A percentile compares a stretch with the other conserved stretches of the same genome.
phyloP scores from a whole-genome alignment of 1,284 basidiomycete genomes.

The Pterulicium gracile region DNA sequence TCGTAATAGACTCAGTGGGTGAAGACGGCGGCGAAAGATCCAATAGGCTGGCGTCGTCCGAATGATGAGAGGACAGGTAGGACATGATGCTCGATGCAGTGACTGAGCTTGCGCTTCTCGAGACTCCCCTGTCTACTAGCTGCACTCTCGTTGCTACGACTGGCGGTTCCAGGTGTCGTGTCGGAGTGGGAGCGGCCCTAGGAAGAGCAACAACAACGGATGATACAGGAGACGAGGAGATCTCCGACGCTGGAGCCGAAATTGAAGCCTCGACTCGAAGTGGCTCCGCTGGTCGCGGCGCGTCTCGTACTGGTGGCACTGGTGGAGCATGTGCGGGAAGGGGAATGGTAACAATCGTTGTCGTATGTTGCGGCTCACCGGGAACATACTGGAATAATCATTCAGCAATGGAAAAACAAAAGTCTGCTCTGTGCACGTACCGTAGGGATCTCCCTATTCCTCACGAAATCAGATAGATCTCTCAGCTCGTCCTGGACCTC shows the following conservation, averaged over 20 bases:
- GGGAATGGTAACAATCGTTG: too few relatives aligned
- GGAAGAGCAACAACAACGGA: too few relatives aligned
- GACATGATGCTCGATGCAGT: constrained; percentile 46
- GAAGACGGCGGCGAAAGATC: constrained; percentile 17
- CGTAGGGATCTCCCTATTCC: constrained; percentile 17
- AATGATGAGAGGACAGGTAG: constrained; percentile 66
- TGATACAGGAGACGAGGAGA: too few relatives aligned
- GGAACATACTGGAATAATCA: too few relatives aligned
- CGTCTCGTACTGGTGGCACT: too few relatives aligned
- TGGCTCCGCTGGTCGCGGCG: too few relatives aligned
- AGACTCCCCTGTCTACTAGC: too few relatives aligned
- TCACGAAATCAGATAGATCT: constrained; percentile 38
- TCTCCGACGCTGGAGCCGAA: too few relatives aligned
- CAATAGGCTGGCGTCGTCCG: constrained; percentile 36
- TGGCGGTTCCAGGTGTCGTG: background rate
- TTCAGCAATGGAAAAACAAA: too few relatives aligned
- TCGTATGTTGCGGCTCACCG: too few relatives aligned
- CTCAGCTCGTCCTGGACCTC: constrained; percentile 52
- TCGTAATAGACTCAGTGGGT: constrained; percentile 19
- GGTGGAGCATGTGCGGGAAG: too few relatives aligned
- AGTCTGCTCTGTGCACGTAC: background rate
- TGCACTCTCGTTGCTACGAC: background rate
- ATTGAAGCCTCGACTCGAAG: too few relatives aligned
- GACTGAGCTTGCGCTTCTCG: constrained; percentile 26
- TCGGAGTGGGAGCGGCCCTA: background rate